Evolutionary conservation across 2,329 filamentous ascomycete genomes (phyloP), one percentile per base, ranked within the genome.

Genomic region (Periconia sp.): DNA sequence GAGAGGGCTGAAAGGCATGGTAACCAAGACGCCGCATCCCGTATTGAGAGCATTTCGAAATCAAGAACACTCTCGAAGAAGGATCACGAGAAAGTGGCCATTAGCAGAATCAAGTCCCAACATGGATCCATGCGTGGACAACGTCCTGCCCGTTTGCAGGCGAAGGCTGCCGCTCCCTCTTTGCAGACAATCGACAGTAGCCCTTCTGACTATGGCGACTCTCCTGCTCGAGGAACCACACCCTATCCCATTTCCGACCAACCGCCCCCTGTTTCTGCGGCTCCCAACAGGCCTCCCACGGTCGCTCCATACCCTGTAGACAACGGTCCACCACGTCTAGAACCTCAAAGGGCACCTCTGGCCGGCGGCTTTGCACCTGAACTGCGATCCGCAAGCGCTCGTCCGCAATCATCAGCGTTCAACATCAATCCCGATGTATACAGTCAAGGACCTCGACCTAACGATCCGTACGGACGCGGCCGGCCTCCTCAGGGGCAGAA

Each of bases 71-170:
- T 97, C 45, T 95, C 91, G 2, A 92, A 92, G 76, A 84, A 88
- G 62, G 94, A 97, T 66, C 94, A 99, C 71, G 93, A 97, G 73
- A 91, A 92, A 51, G 88, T 95, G 41, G 92, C 94, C 0, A 85
- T 99, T 60, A 88, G 85, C 47, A 85, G 89, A 49, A 97, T 99
- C 78, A 96, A 77, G 58, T 81, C 78, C 1, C 73, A 77, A 56
- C 77, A 82, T 58, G 80, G 79, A 14, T 82, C 81, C 1, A 80
- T 79, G 75, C 73, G 77, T 33, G 78, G 78, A 7, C 72, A 75
- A 47, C 70, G 78, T 46, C 79, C 79, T 30, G 72, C 76, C 17
- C 71, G 78, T 49, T 70, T 80, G 47, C 71, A 73, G 50, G 70
- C 72, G 49, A 68, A 76, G 49, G 57, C 69, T 6, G 61, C 71